Percentiles rank a stretch among this genome's conserved stretches.
These are phyloP conservation scores for Ashbya aceris DNA, from an alignment of 1,139 yeast genomes.

Conservation along the genomic window DNA sequence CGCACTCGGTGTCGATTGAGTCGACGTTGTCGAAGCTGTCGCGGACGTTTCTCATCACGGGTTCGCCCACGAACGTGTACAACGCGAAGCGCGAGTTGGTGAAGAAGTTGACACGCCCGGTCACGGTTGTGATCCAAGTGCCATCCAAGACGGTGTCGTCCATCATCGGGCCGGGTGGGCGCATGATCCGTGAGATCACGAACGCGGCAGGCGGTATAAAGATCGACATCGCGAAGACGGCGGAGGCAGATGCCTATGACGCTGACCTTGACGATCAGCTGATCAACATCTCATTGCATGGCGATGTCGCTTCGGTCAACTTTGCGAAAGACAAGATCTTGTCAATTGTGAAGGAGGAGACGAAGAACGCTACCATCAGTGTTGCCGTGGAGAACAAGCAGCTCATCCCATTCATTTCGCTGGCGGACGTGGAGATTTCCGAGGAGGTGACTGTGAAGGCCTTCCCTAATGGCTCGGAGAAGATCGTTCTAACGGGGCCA, in stretches of 20 bases:
- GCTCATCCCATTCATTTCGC: slow-evolving; percentile 46
- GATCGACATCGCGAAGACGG: slow-evolving; percentile 58
- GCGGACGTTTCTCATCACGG: slow-evolving; percentile 79
- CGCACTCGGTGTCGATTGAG: slow-evolving; percentile 63
- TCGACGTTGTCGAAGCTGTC: slow-evolving; percentile 72
- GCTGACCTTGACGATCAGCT: slow-evolving; percentile 44
- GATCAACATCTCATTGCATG: slow-evolving; percentile 59
- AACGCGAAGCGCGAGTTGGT: slow-evolving; percentile 70
- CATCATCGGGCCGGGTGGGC: slow-evolving; percentile 87
- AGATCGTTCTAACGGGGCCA: slow-evolving; percentile 29
- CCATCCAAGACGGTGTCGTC: slow-evolving; percentile 75
- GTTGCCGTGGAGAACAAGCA: slow-evolving; percentile 37
- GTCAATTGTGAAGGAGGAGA: slow-evolving; percentile 68
- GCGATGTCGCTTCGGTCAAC: slow-evolving; percentile 78
- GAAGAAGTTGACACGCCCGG: slow-evolving; percentile 70
- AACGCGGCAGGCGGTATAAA: slow-evolving; percentile 56
- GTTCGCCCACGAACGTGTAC: slow-evolving; percentile 59
- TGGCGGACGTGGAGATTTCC: slow-evolving; percentile 17
- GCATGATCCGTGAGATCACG: slow-evolving; percentile 69
- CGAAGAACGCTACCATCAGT: slow-evolving; percentile 46
- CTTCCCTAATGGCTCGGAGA: slow-evolving; percentile 13
- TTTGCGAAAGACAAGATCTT: slow-evolving; percentile 63
- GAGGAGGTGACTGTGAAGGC: slow-evolving; percentile 20
- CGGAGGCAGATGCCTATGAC: slow-evolving; percentile 30
- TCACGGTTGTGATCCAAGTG: slow-evolving; percentile 49